phyloP scores from a whole-genome alignment of 257 asterid species.

The Fraxinus anomala region DNA sequence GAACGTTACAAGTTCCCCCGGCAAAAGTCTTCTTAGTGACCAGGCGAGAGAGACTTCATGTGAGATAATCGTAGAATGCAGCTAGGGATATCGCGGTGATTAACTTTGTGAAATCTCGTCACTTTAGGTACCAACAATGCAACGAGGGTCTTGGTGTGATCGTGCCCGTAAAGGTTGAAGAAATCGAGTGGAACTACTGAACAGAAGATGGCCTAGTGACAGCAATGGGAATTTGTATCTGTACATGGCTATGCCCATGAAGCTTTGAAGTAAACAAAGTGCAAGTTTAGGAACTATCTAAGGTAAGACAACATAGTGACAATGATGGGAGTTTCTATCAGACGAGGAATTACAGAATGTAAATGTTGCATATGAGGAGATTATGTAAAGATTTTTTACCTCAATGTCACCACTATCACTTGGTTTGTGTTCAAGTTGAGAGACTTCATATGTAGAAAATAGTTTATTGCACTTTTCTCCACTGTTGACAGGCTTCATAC shows the following conservation, averaged over 20 bases:
- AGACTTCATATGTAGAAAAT: not conserved
- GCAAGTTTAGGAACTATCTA: not conserved
- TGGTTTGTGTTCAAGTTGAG: not conserved
- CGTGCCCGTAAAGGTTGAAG: constrained; percentile 55
- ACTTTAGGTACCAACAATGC: constrained; percentile 58
- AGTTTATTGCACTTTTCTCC: no score
- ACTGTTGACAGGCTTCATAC: not conserved
- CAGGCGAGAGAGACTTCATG: constrained; percentile 51
- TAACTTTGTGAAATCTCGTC: constrained; percentile 16
- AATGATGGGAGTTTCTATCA: not conserved
- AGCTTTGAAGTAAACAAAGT: not conserved
- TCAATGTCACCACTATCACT: not conserved
- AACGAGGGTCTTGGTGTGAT: constrained; percentile 82
- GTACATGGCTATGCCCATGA: not conserved
- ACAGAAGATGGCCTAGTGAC: not conserved
- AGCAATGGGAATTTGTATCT: not conserved
- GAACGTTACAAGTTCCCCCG: constrained; percentile 35
- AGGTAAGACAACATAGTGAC: not conserved
- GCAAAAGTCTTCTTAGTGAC: constrained; percentile 57
- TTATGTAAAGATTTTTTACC: not conserved
- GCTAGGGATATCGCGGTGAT: not conserved
- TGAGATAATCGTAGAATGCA: not conserved
- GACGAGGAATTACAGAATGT: not conserved
- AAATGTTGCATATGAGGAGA: not conserved
- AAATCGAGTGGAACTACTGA: not conserved